Percentiles rank a stretch among this genome's conserved stretches.
Conservation (phyloP, 2,329 filamentous ascomycete species). For the Sporothrix dimorphospora region DNA sequence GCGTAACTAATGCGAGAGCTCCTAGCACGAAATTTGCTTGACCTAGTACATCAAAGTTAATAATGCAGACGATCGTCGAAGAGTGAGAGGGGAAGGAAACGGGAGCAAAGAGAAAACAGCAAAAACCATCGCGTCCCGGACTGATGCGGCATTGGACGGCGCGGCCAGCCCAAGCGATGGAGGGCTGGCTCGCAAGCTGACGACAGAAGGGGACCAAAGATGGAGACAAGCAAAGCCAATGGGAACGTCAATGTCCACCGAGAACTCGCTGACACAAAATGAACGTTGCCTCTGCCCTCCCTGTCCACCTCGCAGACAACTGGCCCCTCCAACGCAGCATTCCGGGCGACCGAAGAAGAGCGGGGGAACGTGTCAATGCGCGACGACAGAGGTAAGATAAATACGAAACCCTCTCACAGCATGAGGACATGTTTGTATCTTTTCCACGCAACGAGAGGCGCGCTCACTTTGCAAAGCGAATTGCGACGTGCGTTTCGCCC, state of each 20-base stretch:
- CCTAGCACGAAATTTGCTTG: neutral
- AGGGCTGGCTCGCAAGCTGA: neutral
- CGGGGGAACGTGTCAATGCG: neutral
- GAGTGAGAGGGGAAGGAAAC: neutral
- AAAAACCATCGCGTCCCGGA: neutral
- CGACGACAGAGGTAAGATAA: neutral
- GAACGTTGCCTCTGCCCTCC: constrained; percentile 22
- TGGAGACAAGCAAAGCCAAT: neutral
- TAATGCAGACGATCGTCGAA: neutral
- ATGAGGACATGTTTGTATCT: neutral
- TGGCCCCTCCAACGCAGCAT: constrained; percentile 16
- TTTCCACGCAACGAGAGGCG: neutral
- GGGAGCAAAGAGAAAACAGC: neutral
- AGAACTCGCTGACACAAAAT: neutral
- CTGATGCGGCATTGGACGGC: neutral
- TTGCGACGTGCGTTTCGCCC: neutral
- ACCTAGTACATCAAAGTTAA: neutral
- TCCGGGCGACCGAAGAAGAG: constrained; percentile 24
- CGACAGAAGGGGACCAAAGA: neutral
- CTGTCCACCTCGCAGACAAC: neutral
- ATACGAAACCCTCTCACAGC: neutral
- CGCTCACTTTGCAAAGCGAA: neutral
- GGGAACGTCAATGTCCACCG: neutral
- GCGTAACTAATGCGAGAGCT: neutral
- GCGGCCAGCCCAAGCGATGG: neutral